Conservation (phyloP, 345 rosid species). For the Sonneratia alba region DNA sequence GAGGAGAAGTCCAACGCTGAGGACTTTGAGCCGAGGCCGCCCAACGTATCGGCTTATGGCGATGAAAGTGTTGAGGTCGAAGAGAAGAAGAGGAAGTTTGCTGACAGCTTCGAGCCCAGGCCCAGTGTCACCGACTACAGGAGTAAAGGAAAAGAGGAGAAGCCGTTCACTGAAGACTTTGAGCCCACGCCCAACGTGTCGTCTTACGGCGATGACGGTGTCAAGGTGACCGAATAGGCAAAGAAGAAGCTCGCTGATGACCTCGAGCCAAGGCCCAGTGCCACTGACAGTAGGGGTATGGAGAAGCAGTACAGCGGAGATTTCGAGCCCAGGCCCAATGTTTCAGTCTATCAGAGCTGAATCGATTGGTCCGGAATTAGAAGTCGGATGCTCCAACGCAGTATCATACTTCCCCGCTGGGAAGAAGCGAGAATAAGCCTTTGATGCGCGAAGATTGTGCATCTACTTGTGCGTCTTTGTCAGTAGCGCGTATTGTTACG, state of each 20-base stretch:
- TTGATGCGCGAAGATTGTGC: too few relatives aligned
- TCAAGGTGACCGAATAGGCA: background rate
- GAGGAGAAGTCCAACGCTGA: background rate
- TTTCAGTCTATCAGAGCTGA: slow-evolving; percentile 5
- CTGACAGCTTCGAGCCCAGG: slow-evolving; percentile 11
- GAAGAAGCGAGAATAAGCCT: background rate
- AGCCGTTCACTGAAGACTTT: background rate
- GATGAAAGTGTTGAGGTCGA: background rate
- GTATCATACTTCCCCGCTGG: background rate
- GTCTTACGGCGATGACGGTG: background rate
- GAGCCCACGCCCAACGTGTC: background rate
- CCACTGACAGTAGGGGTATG: background rate
- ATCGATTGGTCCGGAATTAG: background rate
- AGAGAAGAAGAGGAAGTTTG: background rate
- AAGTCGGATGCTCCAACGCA: too few relatives aligned
- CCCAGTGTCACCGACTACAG: background rate
- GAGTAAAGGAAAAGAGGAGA: background rate
- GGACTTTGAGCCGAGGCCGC: slow-evolving; percentile 13
- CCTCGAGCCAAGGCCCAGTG: too few relatives aligned
- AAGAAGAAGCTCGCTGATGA: background rate
- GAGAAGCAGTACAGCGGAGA: background rate
- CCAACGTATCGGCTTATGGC: background rate
- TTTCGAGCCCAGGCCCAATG: background rate
- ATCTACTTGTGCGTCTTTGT: too few relatives aligned
- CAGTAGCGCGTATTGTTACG: too few relatives aligned